Evolutionary conservation across 2,329 filamentous ascomycete species (phyloP), one percentile per base, ranked within the genome.

Genomic region (Rhexocercosporidium sp.): DNA sequence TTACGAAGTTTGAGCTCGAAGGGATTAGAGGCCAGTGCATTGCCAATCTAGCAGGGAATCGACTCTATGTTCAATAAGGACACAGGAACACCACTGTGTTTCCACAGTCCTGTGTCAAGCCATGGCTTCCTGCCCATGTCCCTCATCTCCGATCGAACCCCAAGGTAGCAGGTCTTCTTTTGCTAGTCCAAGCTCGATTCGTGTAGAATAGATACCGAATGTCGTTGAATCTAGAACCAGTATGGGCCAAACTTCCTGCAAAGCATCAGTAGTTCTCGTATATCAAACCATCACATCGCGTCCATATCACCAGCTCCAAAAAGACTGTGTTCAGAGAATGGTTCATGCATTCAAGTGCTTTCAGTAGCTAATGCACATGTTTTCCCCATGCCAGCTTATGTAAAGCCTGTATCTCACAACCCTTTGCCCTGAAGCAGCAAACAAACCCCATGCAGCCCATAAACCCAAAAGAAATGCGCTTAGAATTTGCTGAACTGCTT

Each of bases 401-500:
- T 66, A 65, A 69, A 73, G 70, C 67, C 65, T 70, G 72, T 73
- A 73, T 75, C 70, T 73, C 74, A 75, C 73, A 75, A 74, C 66
- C 73, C 69, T 70, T 68, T 67, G 64, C 66, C 71, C 73, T 73
- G 72, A 74, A 74, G 70, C 73, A 75, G 73, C 72, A 73, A 71
- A 71, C 70, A 77, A 75, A 75, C 72, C 74, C 74, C 71, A 76
- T 77, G 72, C 74, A 75, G 54, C 66, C 74, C 74, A 69, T 72
- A 74, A 71, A 68, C 73, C 76, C 75, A 72, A 66, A 73, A 72
- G 69, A 74, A 75, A 74, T 69, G 67, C 70, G 70, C 71, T 90
- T 97, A 99, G 89, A 99, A 99, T 90, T 99, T 99, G 88, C 84
- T 88, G 90, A 99, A 99, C 83, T 90, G 85, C 94, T 99, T 99